Conservation (phyloP, 1,139 yeast species). For the Geotrichum klebahnii region DNA sequence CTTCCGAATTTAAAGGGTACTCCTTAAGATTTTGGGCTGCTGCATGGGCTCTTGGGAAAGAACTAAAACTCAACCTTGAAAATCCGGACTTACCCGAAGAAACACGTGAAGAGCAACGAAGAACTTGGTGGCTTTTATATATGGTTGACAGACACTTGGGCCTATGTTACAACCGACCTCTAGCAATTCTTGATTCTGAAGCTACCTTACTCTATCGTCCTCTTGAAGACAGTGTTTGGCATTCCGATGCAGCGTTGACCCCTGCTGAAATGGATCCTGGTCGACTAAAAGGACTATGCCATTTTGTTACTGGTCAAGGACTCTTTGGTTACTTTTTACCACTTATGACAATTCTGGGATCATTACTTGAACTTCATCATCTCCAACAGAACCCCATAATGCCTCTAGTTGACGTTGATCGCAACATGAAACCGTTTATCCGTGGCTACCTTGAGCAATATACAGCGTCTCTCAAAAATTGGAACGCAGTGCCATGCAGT, state of each 20-base stretch:
- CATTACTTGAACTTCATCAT: constrained; percentile 30
- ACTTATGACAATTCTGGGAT: constrained; percentile 32
- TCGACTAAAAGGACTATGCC: constrained; percentile 26
- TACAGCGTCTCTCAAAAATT: constrained; percentile 25
- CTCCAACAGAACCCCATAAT: constrained; percentile 23
- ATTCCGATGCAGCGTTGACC: constrained; percentile 24
- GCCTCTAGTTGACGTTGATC: constrained; percentile 28
- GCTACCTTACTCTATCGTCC: constrained; percentile 39
- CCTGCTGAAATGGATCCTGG: constrained; percentile 30
- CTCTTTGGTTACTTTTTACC: constrained; percentile 33
- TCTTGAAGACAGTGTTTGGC: constrained; percentile 40
- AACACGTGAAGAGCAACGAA: constrained; percentile 41
- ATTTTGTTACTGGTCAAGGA: constrained; percentile 27
- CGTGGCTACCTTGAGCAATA: constrained; percentile 26
- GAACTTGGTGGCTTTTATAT: constrained; percentile 46
- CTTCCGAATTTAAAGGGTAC: constrained; percentile 42
- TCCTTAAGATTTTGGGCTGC: constrained; percentile 43
- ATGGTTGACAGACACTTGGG: constrained; percentile 43
- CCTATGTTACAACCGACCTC: constrained; percentile 40
- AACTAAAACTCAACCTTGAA: constrained; percentile 37
- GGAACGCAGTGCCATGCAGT: constrained; percentile 11
- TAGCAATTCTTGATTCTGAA: constrained; percentile 39
- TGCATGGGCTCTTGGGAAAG: constrained; percentile 39
- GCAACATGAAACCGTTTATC: constrained; percentile 23
- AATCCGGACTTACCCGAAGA: constrained; percentile 35